phyloP scores from a whole-genome alignment of 2,329 filamentous ascomycete genomes.

The Karstenula rhodostoma region DNA sequence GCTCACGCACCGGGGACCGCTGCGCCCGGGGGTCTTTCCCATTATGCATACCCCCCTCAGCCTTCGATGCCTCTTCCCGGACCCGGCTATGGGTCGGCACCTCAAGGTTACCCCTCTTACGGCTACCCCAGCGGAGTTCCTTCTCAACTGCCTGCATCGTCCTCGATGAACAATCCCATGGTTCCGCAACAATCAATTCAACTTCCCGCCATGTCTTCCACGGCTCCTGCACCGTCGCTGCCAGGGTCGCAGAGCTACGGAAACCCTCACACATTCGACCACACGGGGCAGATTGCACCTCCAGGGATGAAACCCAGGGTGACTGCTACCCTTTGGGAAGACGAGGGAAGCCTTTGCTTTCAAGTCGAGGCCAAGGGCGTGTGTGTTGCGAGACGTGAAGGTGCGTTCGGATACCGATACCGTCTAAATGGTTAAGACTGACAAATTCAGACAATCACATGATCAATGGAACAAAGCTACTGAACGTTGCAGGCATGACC shows the following conservation, averaged over 20 bases:
- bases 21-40: conserved; percentile 74
- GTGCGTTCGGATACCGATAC: conserved; percentile 55
- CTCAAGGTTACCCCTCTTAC: conserved; percentile 72
- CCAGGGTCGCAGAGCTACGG: conserved; percentile 44
- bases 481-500: conserved; percentile 98
- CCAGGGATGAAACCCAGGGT: conserved; percentile 96
- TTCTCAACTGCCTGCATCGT: conserved; percentile 75
- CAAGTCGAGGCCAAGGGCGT: conserved; percentile 97
- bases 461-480: conserved; percentile 97
- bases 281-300: conserved; percentile 90
- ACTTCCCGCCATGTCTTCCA: conserved; percentile 54
- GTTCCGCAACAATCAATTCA: conserved; percentile 78
- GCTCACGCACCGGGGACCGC: conserved; percentile 78
- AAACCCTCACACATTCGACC: conserved; percentile 71
- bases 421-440: background rate
- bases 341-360: conserved; percentile 96
- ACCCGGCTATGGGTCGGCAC: conserved; percentile 70
- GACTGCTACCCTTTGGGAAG: conserved; percentile 96
- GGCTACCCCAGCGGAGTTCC: conserved; percentile 79
- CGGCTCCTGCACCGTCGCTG: conserved; percentile 37
- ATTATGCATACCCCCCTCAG: conserved; percentile 76
- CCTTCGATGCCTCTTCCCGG: conserved; percentile 78
- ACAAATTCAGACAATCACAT: conserved; percentile 83
- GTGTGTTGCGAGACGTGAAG: conserved; percentile 92
- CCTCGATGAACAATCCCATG: conserved; percentile 71